Evolutionary conservation across 2,329 filamentous ascomycete genomes (phyloP).

Genomic region (Chaetothyriales sp.): DNA sequence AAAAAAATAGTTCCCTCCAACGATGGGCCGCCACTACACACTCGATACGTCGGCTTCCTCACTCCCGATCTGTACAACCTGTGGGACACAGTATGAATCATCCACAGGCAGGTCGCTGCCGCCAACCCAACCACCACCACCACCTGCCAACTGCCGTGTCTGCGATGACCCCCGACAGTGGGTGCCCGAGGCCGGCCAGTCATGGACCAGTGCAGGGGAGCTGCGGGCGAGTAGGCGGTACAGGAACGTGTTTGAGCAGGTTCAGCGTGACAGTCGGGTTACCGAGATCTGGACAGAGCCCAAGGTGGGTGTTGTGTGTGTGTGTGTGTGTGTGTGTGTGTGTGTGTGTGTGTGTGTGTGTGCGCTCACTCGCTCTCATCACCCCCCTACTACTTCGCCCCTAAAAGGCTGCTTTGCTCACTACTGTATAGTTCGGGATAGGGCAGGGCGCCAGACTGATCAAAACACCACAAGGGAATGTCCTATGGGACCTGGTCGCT

Average conservation of each 20-base stretch:
- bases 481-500: conserved; percentile 67
- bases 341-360: too few relatives aligned
- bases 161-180: conserved; percentile 16
- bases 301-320: conserved; percentile 8
- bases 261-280: conserved; percentile 8
- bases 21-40: background rate
- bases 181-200: conserved; percentile 11
- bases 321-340: too few relatives aligned
- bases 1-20: background rate
- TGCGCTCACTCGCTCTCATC: too few relatives aligned
- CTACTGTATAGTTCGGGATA: conserved; percentile 43
- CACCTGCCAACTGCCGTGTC: background rate
- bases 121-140: too few relatives aligned
- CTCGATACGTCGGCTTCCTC: background rate
- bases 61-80: conserved; percentile 12
- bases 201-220: conserved; percentile 25
- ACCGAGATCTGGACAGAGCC: conserved; percentile 15
- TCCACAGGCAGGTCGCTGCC: background rate
- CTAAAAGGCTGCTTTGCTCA: too few relatives aligned
- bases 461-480: conserved; percentile 48
- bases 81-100: conserved; percentile 16
- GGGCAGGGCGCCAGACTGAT: conserved; percentile 60
- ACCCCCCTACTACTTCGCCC: too few relatives aligned
- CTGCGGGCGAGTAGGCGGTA: conserved; percentile 36
- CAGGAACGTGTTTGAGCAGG: conserved; percentile 12